Conservation (phyloP, 192 early-diverging fungal species). For the Phlyctochytrium arcticum region DNA sequence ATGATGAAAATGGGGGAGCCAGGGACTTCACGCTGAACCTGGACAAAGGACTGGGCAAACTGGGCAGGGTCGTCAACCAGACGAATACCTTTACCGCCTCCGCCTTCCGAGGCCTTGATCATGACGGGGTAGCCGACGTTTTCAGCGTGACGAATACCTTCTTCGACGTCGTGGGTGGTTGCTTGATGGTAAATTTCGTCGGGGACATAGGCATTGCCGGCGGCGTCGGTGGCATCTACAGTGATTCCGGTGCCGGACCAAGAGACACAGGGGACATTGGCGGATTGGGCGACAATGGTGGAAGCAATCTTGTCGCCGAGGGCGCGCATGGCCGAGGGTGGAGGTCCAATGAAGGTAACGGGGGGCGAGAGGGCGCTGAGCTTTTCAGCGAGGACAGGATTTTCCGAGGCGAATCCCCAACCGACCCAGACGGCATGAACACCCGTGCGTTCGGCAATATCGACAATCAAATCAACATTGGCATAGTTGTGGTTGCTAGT, state of each 20-base stretch:
- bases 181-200: constrained; percentile 75
- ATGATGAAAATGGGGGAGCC: constrained; percentile 99
- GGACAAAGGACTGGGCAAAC: constrained; percentile 76
- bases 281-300: constrained; percentile 97
- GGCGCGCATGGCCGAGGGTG: constrained; percentile 94
- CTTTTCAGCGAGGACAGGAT: constrained; percentile 91
- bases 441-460: constrained; percentile 92
- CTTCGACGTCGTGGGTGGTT: constrained; percentile 79
- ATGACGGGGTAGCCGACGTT: constrained; percentile 96
- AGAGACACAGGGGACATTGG: constrained; percentile 91
- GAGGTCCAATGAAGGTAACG: constrained; percentile 95
- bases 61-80: constrained; percentile 73
- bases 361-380: constrained; percentile 69
- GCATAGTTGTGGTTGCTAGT: constrained; percentile 99
- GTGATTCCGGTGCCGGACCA: constrained; percentile 91
- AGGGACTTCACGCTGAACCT: constrained; percentile 91
- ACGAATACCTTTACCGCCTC: constrained; percentile 98
- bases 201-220: constrained; percentile 77
- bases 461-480: constrained; percentile 97
- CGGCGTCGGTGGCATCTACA: constrained; percentile 60
- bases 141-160: constrained; percentile 79
- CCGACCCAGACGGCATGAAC: constrained; percentile 96
- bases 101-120: constrained; percentile 99
- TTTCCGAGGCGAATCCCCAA: constrained; percentile 99
- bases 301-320: constrained; percentile 99